Percentiles rank a stretch among this genome's conserved stretches.
Evolutionary conservation across 78 protist species (phyloP).

Genomic region (Dictyostelium purpureum): DNA sequence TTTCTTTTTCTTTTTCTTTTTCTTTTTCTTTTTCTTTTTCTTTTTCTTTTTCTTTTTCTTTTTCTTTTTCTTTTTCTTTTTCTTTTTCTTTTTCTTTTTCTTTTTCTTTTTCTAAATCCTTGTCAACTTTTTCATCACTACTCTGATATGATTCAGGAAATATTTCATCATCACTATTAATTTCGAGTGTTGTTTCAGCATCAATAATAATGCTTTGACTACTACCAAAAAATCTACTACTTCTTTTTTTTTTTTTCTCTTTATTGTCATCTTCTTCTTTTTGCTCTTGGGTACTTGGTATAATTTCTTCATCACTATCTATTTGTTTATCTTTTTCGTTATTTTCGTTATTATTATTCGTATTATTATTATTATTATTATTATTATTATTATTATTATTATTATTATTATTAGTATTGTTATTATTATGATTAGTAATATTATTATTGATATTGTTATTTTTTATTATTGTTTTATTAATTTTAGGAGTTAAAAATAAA

Average conservation of each 20-base stretch:
- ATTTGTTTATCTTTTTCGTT: neutral
- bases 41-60: neutral
- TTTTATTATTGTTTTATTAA: neutral
- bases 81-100: neutral
- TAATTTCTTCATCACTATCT: neutral
- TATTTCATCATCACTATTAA: neutral
- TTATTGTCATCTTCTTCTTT: too few relatives aligned
- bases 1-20: neutral
- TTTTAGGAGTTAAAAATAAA: neutral
- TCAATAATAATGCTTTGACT: slow-evolving; percentile 2
- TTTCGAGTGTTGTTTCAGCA: neutral
- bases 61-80: neutral
- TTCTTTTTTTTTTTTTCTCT: too few relatives aligned
- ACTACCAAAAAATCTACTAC: too few relatives aligned
- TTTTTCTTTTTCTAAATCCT: neutral
- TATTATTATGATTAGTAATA: neutral
- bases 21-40: neutral
- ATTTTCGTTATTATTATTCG: too few relatives aligned
- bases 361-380: too few relatives aligned
- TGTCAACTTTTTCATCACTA: neutral
- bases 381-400: neutral
- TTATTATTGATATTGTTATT: neutral
- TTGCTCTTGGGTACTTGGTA: too few relatives aligned
- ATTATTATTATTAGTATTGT: neutral
- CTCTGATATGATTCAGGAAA: slow-evolving; percentile 4